A percentile compares a stretch with the other conserved stretches of the same genome.
These are phyloP conservation scores for Scleroderma bovista DNA, from an alignment of 768 basidiomycete genomes.

Conservation along the genomic window DNA sequence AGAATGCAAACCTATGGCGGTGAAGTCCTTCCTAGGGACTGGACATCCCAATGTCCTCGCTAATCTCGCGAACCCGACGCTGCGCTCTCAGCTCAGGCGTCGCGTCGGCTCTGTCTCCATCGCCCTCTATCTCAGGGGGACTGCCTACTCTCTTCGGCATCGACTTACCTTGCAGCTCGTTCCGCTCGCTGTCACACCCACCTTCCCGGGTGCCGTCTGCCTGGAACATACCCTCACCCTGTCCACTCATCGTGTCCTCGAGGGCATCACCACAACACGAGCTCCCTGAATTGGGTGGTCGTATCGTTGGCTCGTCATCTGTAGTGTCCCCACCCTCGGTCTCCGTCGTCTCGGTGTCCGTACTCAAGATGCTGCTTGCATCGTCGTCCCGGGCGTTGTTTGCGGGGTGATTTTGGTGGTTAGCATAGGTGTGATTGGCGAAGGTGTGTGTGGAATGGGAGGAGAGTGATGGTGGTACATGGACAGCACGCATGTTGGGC, in stretches of 20 bases:
- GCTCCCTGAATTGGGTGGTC: constrained; percentile 40
- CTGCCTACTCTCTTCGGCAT: not conserved
- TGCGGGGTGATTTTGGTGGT: constrained; percentile 5
- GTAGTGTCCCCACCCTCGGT: constrained; percentile 56
- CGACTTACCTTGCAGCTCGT: not conserved
- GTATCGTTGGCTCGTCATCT: constrained; percentile 81
- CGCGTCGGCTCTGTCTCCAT: constrained; percentile 26
- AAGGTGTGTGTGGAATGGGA: not conserved
- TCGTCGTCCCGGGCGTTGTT: constrained; percentile 22
- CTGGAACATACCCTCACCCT: constrained; percentile 26
- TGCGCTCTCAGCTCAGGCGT: constrained; percentile 30
- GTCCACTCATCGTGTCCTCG: constrained; percentile 23
- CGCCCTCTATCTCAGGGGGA: not conserved
- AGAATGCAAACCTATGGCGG: not conserved
- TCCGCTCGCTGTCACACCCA: not conserved
- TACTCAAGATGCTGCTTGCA: constrained; percentile 29
- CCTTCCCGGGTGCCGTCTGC: constrained; percentile 8
- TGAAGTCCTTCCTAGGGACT: constrained; percentile 17
- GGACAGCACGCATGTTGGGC: constrained; percentile 19
- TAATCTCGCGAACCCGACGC: constrained; percentile 23
- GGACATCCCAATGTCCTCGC: constrained; percentile 27
- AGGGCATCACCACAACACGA: constrained; percentile 33
- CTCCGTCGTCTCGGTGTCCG: constrained; percentile 41
- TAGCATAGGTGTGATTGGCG: constrained; percentile 5
- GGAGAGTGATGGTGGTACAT: not conserved